phyloP scores from a whole-genome alignment of 192 early-diverging fungal genomes.

The Rhizophagus clarus region DNA sequence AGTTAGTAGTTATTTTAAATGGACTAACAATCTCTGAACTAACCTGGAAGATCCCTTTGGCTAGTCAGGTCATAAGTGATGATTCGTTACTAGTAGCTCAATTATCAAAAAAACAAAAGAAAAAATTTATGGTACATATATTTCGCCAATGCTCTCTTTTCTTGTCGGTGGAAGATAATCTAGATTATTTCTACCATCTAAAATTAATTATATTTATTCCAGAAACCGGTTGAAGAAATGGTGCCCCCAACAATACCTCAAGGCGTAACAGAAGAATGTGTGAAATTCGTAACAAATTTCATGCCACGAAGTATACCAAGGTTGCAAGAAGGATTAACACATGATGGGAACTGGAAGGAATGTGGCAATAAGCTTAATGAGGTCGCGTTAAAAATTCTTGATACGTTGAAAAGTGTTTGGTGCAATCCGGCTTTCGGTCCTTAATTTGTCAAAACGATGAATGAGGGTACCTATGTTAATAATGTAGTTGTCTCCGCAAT shows the following conservation, averaged over 20 bases:
- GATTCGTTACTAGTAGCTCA: neutral
- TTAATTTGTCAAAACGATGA: constrained; percentile 1
- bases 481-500: constrained; percentile 2
- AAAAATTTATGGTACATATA: constrained; percentile 5
- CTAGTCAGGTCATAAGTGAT: neutral
- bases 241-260: neutral
- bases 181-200: no score
- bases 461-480: constrained; percentile 15
- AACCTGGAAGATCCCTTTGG: neutral
- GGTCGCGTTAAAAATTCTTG: neutral
- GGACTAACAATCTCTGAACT: neutral
- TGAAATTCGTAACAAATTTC: constrained; percentile 10
- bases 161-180: neutral
- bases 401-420: constrained; percentile 9
- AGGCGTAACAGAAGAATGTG: neutral
- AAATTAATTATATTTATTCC: neutral
- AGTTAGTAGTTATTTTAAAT: constrained; percentile 6
- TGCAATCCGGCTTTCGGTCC: constrained; percentile 1
- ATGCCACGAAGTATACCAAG: neutral
- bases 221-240: constrained; percentile 1
- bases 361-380: neutral
- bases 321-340: neutral
- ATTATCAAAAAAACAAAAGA: constrained; percentile 16
- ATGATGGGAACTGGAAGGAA: neutral
- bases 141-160: no score